Evolutionary conservation across 2,329 filamentous ascomycete species (phyloP).

Genomic region (Chaetomiaceae sp.): DNA sequence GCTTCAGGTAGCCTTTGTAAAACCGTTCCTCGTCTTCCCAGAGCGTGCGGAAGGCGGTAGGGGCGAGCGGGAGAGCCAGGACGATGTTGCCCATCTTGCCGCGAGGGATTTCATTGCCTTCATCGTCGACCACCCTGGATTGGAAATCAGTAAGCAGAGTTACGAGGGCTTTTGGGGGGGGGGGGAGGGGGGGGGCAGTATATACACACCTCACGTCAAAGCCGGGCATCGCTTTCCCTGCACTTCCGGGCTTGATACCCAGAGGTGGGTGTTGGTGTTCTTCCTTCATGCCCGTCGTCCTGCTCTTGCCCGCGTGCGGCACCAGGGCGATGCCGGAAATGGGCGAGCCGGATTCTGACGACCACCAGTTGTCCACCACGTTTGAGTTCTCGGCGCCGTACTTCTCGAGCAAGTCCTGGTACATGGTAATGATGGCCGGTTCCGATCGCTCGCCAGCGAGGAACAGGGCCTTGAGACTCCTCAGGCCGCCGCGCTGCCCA

Average conservation of each 20-base stretch:
- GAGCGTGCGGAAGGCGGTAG: slow-evolving; percentile 78
- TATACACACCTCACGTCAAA: slow-evolving; percentile 62
- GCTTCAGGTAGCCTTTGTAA: slow-evolving; percentile 76
- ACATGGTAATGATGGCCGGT: slow-evolving; percentile 76
- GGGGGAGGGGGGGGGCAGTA: no score
- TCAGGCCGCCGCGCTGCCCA: slow-evolving; percentile 67
- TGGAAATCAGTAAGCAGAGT: no score
- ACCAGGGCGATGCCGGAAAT: slow-evolving; percentile 53
- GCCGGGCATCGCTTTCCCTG: slow-evolving; percentile 85
- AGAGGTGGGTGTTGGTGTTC: slow-evolving; percentile 43
- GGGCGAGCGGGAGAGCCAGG: slow-evolving; percentile 73
- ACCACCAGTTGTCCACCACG: slow-evolving; percentile 60
- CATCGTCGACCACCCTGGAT: slow-evolving; percentile 75
- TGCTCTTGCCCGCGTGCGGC: slow-evolving; percentile 56
- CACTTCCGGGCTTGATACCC: slow-evolving; percentile 74
- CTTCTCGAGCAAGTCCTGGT: slow-evolving; percentile 65
- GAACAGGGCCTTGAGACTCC: slow-evolving; percentile 68
- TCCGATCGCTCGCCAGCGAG: slow-evolving; percentile 87
- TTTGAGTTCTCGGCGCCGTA: slow-evolving; percentile 62
- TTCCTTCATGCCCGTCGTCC: slow-evolving; percentile 38
- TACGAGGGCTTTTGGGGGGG: background rate
- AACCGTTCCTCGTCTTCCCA: slow-evolving; percentile 86
- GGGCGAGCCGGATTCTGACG: slow-evolving; percentile 54
- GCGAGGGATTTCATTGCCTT: slow-evolving; percentile 63
- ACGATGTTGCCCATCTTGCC: slow-evolving; percentile 91